These are phyloP conservation scores for Boletus rex-veris DNA, from an alignment of 768 basidiomycete species.

Conservation along the genomic window DNA sequence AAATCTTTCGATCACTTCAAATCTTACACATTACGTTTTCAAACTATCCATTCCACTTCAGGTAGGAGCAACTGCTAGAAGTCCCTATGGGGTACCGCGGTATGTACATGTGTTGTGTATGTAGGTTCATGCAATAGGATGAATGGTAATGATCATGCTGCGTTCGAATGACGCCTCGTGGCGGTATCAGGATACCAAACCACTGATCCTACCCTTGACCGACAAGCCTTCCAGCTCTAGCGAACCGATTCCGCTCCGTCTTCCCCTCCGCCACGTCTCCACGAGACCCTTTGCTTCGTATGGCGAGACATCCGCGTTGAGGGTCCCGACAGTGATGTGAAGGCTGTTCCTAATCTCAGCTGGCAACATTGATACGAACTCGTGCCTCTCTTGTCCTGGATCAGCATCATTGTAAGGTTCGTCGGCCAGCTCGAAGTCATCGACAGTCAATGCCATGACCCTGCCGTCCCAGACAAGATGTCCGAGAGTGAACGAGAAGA, in stretches of 20 bases:
- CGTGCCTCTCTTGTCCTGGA: conserved; percentile 35
- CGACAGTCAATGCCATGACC: conserved; percentile 78
- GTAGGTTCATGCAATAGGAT: too few species aligned
- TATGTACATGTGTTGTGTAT: too few species aligned
- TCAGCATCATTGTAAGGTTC: conserved; percentile 29
- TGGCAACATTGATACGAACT: conserved; percentile 48
- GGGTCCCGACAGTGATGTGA: conserved; percentile 89
- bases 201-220: conserved; percentile 32
- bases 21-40: too few species aligned
- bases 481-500: conserved; percentile 60
- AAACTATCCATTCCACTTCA: too few species aligned
- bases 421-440: conserved; percentile 44
- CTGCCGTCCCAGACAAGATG: conserved; percentile 70
- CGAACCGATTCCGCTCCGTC: conserved; percentile 25
- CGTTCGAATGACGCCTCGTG: too few species aligned
- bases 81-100: too few species aligned
- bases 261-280: conserved; percentile 44
- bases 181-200: conserved; percentile 10
- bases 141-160: too few species aligned
- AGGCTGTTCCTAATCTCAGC: conserved; percentile 47
- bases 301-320: conserved; percentile 44
- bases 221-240: conserved; percentile 28
- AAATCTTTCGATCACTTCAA: too few species aligned
- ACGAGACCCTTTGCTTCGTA: conserved; percentile 73
- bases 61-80: too few species aligned